phyloP scores from a whole-genome alignment of 2,329 filamentous ascomycete genomes.

The Atkinsonella texensis region DNA sequence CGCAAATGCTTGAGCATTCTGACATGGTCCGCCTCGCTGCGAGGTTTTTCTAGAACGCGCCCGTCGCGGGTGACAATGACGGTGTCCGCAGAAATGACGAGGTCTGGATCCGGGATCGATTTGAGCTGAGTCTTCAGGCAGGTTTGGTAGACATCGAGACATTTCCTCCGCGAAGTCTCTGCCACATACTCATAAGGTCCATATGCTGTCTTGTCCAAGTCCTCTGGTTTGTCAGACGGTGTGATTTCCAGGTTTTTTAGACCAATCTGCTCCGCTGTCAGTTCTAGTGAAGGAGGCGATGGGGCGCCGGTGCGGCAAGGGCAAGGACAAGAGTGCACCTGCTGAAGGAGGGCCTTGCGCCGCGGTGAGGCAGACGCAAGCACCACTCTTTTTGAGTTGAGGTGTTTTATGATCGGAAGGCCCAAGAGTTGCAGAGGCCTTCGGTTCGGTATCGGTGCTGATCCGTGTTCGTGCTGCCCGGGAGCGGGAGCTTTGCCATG shows the following conservation, averaged over 20 bases:
- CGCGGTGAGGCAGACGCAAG: conserved; percentile 85
- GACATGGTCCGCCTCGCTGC: conserved; percentile 68
- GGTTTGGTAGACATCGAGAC: conserved; percentile 53
- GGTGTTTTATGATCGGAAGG: conserved; percentile 64
- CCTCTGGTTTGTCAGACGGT: conserved; percentile 72
- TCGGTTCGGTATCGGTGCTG: conserved; percentile 20
- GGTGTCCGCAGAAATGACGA: conserved; percentile 87
- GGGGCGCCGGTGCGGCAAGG: background rate
- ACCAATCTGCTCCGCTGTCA: conserved; percentile 46
- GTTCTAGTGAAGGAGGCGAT: background rate
- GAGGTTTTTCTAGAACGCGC: conserved; percentile 81
- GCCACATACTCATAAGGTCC: conserved; percentile 85
- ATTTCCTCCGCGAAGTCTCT: conserved; percentile 75
- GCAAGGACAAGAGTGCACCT: conserved; percentile 29
- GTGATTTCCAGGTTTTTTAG: conserved; percentile 72
- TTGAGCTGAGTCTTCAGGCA: conserved; percentile 30
- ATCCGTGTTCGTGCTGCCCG: conserved; percentile 8
- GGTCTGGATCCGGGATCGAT: conserved; percentile 54
- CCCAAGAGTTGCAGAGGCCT: conserved; percentile 56
- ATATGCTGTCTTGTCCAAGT: conserved; percentile 64
- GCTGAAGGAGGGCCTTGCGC: conserved; percentile 66
- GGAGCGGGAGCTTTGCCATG: conserved; percentile 18
- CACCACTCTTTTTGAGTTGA: conserved; percentile 71
- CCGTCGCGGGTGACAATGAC: conserved; percentile 69
- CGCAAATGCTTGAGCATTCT: conserved; percentile 72